Evolutionary conservation across 2,329 filamentous ascomycete genomes (phyloP), one percentile per base, ranked within the genome.

Genomic region (Xylariales sp.): DNA sequence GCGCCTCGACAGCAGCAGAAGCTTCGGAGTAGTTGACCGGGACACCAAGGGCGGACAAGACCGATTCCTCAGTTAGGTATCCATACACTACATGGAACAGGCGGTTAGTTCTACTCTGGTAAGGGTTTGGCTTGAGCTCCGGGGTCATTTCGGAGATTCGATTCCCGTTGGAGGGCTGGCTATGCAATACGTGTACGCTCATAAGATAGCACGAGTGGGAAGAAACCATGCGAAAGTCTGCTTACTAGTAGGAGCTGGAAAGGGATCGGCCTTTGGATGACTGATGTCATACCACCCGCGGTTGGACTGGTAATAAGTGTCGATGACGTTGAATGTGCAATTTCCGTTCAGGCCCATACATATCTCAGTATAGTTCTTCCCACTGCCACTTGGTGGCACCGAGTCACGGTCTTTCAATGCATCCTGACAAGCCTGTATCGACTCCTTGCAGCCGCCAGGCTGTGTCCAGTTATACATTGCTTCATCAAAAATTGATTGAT

Each of bases 31-130:
- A 82, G 56, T 83, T 82, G 15, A 82, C 56, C 0, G 76, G 75
- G 0, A 78, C 72, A 4, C 80, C 80, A 1, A 84, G 67, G 0
- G 74, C 74, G 3, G 59, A 56, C 51, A 82, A 78, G 1, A 82
- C 74, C 51, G 73, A 69, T 3, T 68, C 62, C 46, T 77, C 70
- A 51, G 74, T 78, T 28, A 84, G 64, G 56, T 70, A 84, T 2
- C 73, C 74, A 8, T 68, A 40, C 38, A 40, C 36, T 39, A n/a
- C n/a, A n/a, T n/a, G n/a, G n/a, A n/a, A n/a, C n/a, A n/a, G n/a
- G n/a, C n/a, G n/a, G n/a, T n/a, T n/a, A n/a, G n/a, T n/a, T n/a
- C n/a, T n/a, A n/a, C n/a, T n/a, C n/a, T n/a, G n/a, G n/a, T n/a
- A n/a, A n/a, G n/a, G n/a, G n/a, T n/a, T n/a, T n/a, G n/a, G n/a